phyloP scores from a whole-genome alignment of 2,329 filamentous ascomycete species.

The Aspergillus sojae region DNA sequence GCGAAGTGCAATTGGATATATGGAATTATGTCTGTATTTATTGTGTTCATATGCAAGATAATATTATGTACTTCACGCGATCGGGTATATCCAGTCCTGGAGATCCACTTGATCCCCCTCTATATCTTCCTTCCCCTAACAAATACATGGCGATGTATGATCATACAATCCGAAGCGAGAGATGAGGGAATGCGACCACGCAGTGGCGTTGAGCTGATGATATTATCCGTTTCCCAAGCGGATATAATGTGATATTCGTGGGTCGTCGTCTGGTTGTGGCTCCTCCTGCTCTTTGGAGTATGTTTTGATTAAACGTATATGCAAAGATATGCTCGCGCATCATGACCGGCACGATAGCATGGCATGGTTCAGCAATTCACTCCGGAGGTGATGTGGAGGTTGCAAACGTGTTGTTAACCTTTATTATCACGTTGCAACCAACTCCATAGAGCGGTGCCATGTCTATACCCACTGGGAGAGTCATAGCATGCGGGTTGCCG shows the following conservation, averaged over 20 bases:
- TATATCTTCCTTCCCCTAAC: background rate
- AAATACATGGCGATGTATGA: too few relatives aligned
- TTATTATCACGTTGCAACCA: background rate
- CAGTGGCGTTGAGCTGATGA: background rate
- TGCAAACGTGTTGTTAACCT: too few relatives aligned
- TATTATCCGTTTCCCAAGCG: background rate
- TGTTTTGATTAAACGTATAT: background rate
- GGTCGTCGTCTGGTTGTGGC: background rate
- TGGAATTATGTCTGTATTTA: background rate
- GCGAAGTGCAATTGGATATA: background rate
- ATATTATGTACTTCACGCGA: background rate
- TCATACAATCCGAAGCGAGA: background rate
- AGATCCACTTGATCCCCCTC: background rate
- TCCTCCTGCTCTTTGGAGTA: background rate
- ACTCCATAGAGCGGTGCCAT: background rate
- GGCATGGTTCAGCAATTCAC: background rate
- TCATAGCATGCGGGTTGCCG: background rate
- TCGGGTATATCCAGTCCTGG: background rate
- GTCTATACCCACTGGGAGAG: background rate
- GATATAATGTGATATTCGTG: background rate
- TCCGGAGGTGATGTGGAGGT: background rate
- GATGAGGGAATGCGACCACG: background rate
- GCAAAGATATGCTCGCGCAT: background rate
- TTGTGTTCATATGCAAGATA: background rate
- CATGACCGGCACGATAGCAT: background rate